Conservation (phyloP, 768 basidiomycete species). For the Fistulinella prunicolor region DNA sequence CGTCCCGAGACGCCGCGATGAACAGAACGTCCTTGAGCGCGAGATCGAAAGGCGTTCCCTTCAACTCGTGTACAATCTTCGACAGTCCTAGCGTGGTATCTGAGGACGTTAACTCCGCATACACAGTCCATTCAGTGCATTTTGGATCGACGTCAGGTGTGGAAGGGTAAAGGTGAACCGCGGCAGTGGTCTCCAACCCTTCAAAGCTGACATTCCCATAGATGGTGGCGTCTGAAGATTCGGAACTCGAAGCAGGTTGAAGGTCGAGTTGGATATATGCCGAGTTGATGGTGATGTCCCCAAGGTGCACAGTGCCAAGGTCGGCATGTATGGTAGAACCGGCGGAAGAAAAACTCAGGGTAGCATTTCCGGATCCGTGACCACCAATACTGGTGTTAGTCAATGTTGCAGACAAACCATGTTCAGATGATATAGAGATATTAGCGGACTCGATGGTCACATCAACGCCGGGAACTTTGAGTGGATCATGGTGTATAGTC, state of each 20-base stretch:
- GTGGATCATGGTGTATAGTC: not conserved
- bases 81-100: conserved; percentile 2
- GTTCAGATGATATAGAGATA: not conserved
- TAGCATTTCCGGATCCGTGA: not conserved
- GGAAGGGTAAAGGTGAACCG: conserved; percentile 3
- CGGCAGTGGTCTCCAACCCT: not conserved
- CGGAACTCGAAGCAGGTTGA: not conserved
- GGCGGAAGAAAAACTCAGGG: not conserved
- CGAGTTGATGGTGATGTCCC: not conserved
- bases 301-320: not conserved
- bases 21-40: not conserved
- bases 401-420: conserved; percentile 2
- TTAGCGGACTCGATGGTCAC: conserved; percentile 7
- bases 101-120: not conserved
- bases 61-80: not conserved
- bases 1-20: conserved; percentile 3
- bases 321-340: conserved; percentile 1
- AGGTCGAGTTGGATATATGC: conserved; percentile 6
- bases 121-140: conserved; percentile 1
- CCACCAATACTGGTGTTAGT: conserved; percentile 1
- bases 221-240: not conserved
- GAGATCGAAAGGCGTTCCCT: conserved; percentile 3
- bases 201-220: conserved; percentile 2
- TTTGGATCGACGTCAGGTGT: not conserved
- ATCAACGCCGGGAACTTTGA: conserved; percentile 1